Conservation (phyloP, 805 yeast species). For the Phaffomyces antillensis region DNA sequence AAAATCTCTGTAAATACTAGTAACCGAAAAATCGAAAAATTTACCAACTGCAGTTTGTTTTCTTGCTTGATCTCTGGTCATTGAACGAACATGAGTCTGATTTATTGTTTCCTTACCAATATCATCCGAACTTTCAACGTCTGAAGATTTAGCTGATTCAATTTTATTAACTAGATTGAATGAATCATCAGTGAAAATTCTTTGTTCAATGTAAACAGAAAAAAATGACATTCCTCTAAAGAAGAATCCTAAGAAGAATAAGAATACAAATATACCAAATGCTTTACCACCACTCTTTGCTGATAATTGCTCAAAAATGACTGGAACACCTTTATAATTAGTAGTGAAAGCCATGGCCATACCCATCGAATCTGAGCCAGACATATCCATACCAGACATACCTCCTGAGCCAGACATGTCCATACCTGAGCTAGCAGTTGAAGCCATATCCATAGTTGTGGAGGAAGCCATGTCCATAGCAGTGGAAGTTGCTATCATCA, state of each 20-base stretch:
- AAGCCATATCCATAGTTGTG: constrained; percentile 14
- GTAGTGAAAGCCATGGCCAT: constrained; percentile 46
- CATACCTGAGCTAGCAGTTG: background rate
- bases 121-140: constrained; percentile 1
- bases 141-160: background rate
- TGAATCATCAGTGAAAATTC: constrained; percentile 33
- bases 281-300: constrained; percentile 56
- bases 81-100: background rate
- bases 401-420: background rate
- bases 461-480: constrained; percentile 1
- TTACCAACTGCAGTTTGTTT: constrained; percentile 21
- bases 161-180: background rate
- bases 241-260: constrained; percentile 52
- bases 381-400: background rate
- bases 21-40: constrained; percentile 28
- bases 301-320: constrained; percentile 45
- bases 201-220: constrained; percentile 59
- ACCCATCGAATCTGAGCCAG: constrained; percentile 31
- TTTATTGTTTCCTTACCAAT: background rate
- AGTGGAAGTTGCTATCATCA: constrained; percentile 11
- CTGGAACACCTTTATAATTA: constrained; percentile 48
- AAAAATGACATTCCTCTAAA: constrained; percentile 54
- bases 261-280: constrained; percentile 62
- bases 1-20: constrained; percentile 41
- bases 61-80: background rate